These are phyloP conservation scores for Rhinocladiella mackenziei DNA, from an alignment of 2,329 filamentous ascomycete genomes.

Conservation along the genomic window DNA sequence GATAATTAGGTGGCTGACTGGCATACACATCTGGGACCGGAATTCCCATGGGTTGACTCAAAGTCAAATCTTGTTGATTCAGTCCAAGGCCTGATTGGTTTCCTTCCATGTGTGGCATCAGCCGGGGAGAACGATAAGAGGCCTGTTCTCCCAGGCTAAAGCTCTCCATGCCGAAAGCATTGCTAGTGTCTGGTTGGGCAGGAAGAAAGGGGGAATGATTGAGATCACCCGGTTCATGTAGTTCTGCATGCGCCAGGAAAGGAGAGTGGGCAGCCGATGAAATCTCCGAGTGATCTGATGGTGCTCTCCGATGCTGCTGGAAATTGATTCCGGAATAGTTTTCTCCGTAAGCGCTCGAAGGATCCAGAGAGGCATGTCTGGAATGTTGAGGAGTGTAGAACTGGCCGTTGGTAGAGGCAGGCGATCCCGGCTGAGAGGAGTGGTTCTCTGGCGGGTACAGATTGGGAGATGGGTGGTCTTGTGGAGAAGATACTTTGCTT, in stretches of 20 bases:
- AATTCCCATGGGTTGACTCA: slow-evolving; percentile 42
- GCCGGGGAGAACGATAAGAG: slow-evolving; percentile 62
- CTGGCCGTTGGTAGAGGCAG: slow-evolving; percentile 49
- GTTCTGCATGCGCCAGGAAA: slow-evolving; percentile 71
- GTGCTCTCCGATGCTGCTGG: slow-evolving; percentile 74
- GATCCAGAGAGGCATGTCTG: slow-evolving; percentile 58
- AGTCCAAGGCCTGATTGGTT: slow-evolving; percentile 36
- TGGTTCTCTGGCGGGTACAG: slow-evolving; percentile 53
- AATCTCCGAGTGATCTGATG: slow-evolving; percentile 90
- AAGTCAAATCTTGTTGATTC: slow-evolving; percentile 17
- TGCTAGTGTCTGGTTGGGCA: slow-evolving; percentile 69
- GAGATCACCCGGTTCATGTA: slow-evolving; percentile 68
- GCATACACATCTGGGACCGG: slow-evolving; percentile 51
- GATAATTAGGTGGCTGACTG: slow-evolving; percentile 41
- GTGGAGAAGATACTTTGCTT: slow-evolving; percentile 46
- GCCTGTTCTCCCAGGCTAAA: slow-evolving; percentile 68
- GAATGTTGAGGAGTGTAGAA: slow-evolving; percentile 56
- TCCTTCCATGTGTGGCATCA: slow-evolving; percentile 60
- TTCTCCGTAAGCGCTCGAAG: slow-evolving; percentile 55
- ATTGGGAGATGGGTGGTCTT: slow-evolving; percentile 54
- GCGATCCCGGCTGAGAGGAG: slow-evolving; percentile 49
- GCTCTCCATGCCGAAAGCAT: slow-evolving; percentile 70
- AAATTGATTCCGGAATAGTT: slow-evolving; percentile 56
- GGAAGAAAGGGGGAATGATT: slow-evolving; percentile 76
- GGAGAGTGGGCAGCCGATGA: slow-evolving; percentile 82